phyloP scores from a whole-genome alignment of 2,329 filamentous ascomycete species.

The Colletotrichum sp. region DNA sequence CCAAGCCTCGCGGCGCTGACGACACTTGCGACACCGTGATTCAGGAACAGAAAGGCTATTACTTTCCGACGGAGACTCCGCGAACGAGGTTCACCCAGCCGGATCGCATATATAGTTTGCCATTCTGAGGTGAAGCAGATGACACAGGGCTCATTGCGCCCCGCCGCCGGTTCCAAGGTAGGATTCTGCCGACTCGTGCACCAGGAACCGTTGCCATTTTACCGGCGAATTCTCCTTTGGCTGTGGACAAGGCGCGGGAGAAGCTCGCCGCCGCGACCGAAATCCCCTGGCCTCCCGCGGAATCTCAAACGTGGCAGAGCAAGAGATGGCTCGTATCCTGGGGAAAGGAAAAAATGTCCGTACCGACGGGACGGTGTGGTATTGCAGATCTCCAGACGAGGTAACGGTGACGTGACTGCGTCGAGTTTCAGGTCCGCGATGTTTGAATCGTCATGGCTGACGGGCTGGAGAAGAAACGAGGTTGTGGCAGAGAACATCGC shows the following conservation, averaged over 20 bases:
- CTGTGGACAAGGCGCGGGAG: not conserved
- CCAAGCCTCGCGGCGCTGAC: not conserved
- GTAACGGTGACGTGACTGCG: not conserved
- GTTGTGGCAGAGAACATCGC: not conserved
- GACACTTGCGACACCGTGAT: not conserved
- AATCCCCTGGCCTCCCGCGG: not conserved
- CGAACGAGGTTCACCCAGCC: not conserved
- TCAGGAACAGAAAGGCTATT: not conserved
- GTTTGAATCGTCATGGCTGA: not conserved
- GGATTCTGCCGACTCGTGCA: not conserved
- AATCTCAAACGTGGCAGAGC: not conserved
- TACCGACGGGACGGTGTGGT: not conserved
- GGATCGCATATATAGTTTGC: not conserved
- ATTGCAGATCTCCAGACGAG: constrained; percentile 13
- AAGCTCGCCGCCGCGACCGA: not conserved
- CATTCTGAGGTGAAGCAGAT: not conserved
- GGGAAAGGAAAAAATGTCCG: not conserved
- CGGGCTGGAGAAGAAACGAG: not conserved
- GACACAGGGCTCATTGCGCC: not conserved
- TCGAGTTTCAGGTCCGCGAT: constrained; percentile 8
- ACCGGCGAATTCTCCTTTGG: not conserved
- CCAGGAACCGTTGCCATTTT: not conserved
- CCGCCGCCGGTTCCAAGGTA: not conserved
- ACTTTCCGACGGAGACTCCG: not conserved
- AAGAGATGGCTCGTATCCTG: not conserved